phyloP scores from a whole-genome alignment of 352 stramenopile species.

The Phytopythium helicoides region DNA sequence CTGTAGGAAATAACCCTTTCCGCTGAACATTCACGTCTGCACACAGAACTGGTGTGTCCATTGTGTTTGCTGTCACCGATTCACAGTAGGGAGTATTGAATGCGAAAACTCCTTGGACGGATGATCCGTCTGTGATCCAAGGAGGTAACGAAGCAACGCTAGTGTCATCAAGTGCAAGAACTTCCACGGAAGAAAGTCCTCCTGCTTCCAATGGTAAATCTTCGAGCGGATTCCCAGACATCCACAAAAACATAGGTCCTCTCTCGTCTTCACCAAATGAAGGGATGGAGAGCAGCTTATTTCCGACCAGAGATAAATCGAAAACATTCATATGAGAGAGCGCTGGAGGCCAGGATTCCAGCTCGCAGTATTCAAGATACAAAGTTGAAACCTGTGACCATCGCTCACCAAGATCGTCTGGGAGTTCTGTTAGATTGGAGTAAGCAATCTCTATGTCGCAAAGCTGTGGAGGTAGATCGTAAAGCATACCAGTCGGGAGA shows the following conservation, averaged over 20 bases:
- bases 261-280: background rate
- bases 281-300: constrained; percentile 3
- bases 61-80: background rate
- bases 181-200: background rate
- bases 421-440: constrained; percentile 16
- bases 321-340: constrained; percentile 6
- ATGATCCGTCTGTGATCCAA: constrained; percentile 8
- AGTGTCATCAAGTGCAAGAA: constrained; percentile 14
- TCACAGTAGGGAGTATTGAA: constrained; percentile 12
- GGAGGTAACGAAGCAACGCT: constrained; percentile 3
- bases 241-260: constrained; percentile 2
- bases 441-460: constrained; percentile 18
- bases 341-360: constrained; percentile 3
- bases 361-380: constrained; percentile 18
- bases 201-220: constrained; percentile 3
- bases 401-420: constrained; percentile 10
- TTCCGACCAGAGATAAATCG: constrained; percentile 21
- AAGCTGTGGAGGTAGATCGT: constrained; percentile 9
- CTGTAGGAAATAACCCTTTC: background rate
- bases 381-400: constrained; percentile 12
- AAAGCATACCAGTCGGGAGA: constrained; percentile 7
- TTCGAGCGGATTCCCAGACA: constrained; percentile 14
- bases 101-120: constrained; percentile 1
- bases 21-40: background rate
- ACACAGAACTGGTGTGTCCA: background rate